A percentile compares a stretch with the other conserved stretches of the same genome.
Conservation (phyloP, 495 filamentous ascomycete species). For the Xylaria castorea region DNA sequence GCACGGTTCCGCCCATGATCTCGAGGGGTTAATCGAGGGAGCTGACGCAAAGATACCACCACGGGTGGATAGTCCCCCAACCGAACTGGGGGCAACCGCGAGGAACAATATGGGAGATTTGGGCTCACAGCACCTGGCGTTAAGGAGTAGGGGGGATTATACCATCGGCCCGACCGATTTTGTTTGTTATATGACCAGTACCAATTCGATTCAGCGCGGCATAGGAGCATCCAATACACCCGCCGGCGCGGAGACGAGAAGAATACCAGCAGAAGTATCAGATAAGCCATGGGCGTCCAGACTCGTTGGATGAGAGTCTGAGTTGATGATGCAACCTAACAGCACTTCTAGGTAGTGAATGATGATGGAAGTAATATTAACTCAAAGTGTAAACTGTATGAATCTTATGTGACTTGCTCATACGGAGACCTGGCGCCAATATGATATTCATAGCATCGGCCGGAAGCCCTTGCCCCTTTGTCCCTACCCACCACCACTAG, state of each 20-base stretch:
- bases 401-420: not conserved
- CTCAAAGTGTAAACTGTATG: not conserved
- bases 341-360: slow-evolving; percentile 24
- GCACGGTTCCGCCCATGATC: not conserved
- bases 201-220: slow-evolving; percentile 23
- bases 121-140: slow-evolving; percentile 45
- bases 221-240: slow-evolving; percentile 1
- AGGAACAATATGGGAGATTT: slow-evolving; percentile 43
- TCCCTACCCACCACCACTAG: not conserved
- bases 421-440: not conserved
- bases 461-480: not conserved
- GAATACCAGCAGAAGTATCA: slow-evolving; percentile 20
- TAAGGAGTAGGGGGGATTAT: slow-evolving; percentile 44
- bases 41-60: not conserved
- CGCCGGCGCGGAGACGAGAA: not conserved
- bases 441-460: not conserved
- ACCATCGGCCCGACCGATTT: slow-evolving; percentile 45
- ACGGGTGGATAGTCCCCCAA: not conserved
- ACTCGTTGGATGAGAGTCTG: slow-evolving; percentile 24
- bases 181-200: slow-evolving; percentile 34
- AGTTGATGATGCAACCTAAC: not conserved
- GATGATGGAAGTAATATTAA: slow-evolving; percentile 16
- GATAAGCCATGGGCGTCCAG: slow-evolving; percentile 8
- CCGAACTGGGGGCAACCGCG: slow-evolving; percentile 31
- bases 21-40: slow-evolving; percentile 5